phyloP scores from a whole-genome alignment of 192 early-diverging fungal genomes.

The Physocladia obscura region DNA sequence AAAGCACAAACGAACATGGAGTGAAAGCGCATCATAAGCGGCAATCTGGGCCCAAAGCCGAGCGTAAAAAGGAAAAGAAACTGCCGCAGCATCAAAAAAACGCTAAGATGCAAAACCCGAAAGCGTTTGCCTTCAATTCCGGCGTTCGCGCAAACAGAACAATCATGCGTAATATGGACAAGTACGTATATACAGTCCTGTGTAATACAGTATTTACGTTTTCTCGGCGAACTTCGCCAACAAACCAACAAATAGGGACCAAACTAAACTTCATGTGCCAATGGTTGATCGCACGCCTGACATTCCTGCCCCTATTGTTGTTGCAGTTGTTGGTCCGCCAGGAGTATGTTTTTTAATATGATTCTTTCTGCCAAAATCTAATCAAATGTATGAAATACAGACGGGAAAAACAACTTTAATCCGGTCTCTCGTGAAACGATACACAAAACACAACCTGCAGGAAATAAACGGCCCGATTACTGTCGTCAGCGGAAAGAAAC shows the following conservation, averaged over 20 bases:
- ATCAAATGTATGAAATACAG: slow-evolving; percentile 38
- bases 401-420: slow-evolving; percentile 97
- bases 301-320: slow-evolving; percentile 86
- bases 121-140: slow-evolving; percentile 51
- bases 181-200: no score
- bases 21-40: slow-evolving; percentile 84
- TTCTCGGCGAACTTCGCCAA: not conserved
- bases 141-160: slow-evolving; percentile 70
- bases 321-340: slow-evolving; percentile 96
- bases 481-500: slow-evolving; percentile 90
- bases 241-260: slow-evolving; percentile 50
- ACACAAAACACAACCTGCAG: slow-evolving; percentile 87
- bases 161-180: slow-evolving; percentile 79
- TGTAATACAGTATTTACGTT: not conserved
- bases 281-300: slow-evolving; percentile 89
- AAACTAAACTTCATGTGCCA: slow-evolving; percentile 94
- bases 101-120: slow-evolving; percentile 81
- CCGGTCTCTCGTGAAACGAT: slow-evolving; percentile 90
- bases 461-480: slow-evolving; percentile 97
- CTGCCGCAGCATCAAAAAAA: slow-evolving; percentile 61
- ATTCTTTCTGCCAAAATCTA: not conserved
- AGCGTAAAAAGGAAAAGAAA: slow-evolving; percentile 63
- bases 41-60: slow-evolving; percentile 83
- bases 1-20: no score
- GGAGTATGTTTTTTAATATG: slow-evolving; percentile 50